phyloP scores from a whole-genome alignment of 75 land plant genomes.

The Ceratopteris richardii region DNA sequence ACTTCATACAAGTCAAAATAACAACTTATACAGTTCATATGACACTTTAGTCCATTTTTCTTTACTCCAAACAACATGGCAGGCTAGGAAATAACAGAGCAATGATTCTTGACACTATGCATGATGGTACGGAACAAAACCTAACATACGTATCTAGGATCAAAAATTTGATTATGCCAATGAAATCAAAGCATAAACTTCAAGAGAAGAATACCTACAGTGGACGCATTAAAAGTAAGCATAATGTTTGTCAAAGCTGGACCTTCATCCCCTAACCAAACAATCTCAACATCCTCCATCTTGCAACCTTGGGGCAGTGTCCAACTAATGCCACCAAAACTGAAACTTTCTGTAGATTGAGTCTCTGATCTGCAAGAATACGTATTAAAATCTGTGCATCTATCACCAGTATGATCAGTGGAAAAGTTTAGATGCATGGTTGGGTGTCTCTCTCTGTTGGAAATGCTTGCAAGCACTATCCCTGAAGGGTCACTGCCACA shows the following conservation, averaged over 20 bases:
- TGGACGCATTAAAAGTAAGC: constrained; percentile 63
- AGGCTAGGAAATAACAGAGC: no score
- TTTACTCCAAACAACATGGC: no score
- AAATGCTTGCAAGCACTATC: constrained; percentile 46
- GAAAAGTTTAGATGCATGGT: neutral
- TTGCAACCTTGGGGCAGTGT: constrained; percentile 33
- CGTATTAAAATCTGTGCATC: neutral
- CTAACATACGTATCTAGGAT: no score
- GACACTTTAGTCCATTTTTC: no score
- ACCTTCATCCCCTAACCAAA: constrained; percentile 82
- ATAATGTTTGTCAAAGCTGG: constrained; percentile 79
- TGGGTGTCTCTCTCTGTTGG: constrained; percentile 42
- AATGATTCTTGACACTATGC: no score
- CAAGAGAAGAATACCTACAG: constrained; percentile 40
- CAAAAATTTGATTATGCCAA: no score
- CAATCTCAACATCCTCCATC: constrained; percentile 57
- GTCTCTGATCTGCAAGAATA: neutral
- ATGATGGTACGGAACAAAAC: no score
- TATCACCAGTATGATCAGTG: neutral
- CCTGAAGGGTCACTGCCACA: neutral
- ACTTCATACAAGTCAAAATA: no score
- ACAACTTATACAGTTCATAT: no score
- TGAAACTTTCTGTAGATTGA: constrained; percentile 4
- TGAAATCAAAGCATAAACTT: no score
- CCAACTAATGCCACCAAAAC: constrained; percentile 73